Conservation (phyloP, 345 rosid species). For the Dovyalis caffra region DNA sequence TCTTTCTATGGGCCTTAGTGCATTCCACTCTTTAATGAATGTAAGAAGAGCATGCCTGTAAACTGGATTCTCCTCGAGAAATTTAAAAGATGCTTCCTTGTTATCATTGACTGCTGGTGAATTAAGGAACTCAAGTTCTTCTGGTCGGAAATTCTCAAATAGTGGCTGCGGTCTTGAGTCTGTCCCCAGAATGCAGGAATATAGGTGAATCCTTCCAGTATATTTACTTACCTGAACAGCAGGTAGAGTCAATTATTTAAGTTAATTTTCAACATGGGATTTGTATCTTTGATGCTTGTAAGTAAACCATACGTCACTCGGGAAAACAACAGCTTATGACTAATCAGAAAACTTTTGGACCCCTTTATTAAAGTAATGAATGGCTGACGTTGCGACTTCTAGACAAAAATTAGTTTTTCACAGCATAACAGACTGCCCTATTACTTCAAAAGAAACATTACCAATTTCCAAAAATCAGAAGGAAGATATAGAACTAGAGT, state of each 20-base stretch:
- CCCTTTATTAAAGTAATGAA: neutral
- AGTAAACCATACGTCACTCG: neutral
- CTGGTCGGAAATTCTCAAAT: conserved; percentile 74
- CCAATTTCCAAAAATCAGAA: neutral
- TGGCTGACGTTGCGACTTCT: conserved; percentile 4
- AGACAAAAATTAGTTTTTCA: too few species aligned
- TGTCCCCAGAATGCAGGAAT: conserved; percentile 63
- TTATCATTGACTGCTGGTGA: conserved; percentile 21
- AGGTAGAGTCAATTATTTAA: conserved; percentile 13
- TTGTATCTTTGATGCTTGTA: neutral
- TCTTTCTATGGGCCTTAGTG: conserved; percentile 72
- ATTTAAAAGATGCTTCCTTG: conserved; percentile 29
- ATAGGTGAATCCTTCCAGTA: conserved; percentile 88
- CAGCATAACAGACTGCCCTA: too few species aligned
- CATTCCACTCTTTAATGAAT: conserved; percentile 74
- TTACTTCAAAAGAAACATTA: too few species aligned
- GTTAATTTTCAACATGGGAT: neutral
- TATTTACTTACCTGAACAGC: conserved; percentile 76
- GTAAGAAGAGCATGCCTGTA: conserved; percentile 47
- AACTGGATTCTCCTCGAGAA: conserved; percentile 35
- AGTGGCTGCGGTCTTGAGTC: conserved; percentile 80
- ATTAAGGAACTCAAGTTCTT: conserved; percentile 58
- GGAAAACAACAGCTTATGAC: neutral
- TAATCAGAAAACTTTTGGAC: neutral
- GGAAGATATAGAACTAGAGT: neutral